phyloP scores from a whole-genome alignment of 1,139 yeast genomes.

The Suhomyces bokatorum region DNA sequence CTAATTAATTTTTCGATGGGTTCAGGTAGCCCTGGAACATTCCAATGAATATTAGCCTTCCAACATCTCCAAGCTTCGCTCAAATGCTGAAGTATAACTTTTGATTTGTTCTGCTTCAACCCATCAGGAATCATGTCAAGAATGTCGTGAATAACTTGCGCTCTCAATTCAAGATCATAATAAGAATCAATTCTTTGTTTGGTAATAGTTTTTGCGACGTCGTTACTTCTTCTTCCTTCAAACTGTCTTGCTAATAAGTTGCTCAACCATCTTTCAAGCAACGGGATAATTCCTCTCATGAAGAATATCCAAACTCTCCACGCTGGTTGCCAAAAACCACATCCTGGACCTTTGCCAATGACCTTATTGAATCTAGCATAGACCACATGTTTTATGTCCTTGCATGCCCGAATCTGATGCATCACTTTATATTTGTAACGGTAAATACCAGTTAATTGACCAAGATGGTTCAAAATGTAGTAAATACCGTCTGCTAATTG shows the following conservation, averaged over 20 bases:
- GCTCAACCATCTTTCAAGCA: constrained; percentile 93
- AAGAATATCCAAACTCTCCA: constrained; percentile 97
- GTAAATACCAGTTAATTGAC: constrained; percentile 94
- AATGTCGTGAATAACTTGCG: constrained; percentile 94
- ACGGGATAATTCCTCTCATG: constrained; percentile 89
- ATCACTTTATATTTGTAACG: constrained; percentile 95
- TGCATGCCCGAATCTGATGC: constrained; percentile 97
- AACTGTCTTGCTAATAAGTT: constrained; percentile 89
- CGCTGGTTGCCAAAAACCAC: constrained; percentile 99
- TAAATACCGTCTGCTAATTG: constrained; percentile 94
- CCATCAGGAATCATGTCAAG: constrained; percentile 97
- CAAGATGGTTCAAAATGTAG: constrained; percentile 87
- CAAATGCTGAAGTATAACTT: constrained; percentile 86
- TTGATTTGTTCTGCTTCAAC: constrained; percentile 81
- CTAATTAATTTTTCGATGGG: constrained; percentile 86
- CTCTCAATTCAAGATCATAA: constrained; percentile 88
- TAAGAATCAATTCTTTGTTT: constrained; percentile 95
- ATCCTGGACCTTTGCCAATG: constrained; percentile 97
- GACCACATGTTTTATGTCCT: constrained; percentile 89
- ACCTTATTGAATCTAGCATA: constrained; percentile 76
- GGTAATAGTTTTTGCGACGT: constrained; percentile 89
- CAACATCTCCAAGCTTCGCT: constrained; percentile 99
- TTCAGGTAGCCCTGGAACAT: constrained; percentile 93
- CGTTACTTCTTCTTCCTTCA: constrained; percentile 92
- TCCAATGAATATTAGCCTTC: constrained; percentile 99